phyloP scores from a whole-genome alignment of 169 alveolate genomes.

The Plasmodium chabaudi region DNA sequence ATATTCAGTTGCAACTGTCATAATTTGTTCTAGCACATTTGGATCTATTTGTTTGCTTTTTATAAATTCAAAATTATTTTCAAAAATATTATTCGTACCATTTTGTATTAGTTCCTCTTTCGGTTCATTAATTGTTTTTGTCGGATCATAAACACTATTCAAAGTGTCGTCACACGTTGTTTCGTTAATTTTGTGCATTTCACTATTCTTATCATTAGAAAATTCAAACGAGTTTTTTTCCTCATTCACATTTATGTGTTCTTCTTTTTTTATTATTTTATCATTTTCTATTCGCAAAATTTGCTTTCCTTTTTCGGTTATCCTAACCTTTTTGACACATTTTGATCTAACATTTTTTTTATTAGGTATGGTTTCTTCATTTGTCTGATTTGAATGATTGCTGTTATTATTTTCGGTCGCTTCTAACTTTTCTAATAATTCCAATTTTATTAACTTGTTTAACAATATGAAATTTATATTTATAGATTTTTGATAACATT shows the following conservation, averaged over 20 bases:
- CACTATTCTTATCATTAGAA: not conserved
- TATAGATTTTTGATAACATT: conserved; percentile 20
- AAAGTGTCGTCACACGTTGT: conserved; percentile 15
- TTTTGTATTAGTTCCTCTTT: not conserved
- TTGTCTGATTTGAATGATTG: not conserved
- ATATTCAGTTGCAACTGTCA: not conserved
- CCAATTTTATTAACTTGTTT: conserved; percentile 25
- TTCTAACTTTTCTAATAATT: conserved; percentile 23
- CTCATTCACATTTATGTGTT: no score
- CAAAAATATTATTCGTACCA: no score
- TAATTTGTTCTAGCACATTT: not conserved
- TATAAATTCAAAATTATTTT: not conserved
- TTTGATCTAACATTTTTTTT: conserved; percentile 15
- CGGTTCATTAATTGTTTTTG: conserved; percentile 8
- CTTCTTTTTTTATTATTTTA: not conserved
- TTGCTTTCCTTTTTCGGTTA: conserved; percentile 54
- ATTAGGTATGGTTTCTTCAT: conserved; percentile 2
- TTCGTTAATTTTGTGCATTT: not conserved
- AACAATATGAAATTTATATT: conserved; percentile 23
- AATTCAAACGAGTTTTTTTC: not conserved
- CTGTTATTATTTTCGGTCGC: conserved; percentile 7
- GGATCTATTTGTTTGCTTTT: not conserved
- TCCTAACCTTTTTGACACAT: conserved; percentile 27
- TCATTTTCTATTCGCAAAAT: conserved; percentile 19
- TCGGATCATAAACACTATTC: conserved; percentile 11